These are phyloP conservation scores for Floccularia luteovirens DNA, from an alignment of 768 basidiomycete species.

Conservation along the genomic window DNA sequence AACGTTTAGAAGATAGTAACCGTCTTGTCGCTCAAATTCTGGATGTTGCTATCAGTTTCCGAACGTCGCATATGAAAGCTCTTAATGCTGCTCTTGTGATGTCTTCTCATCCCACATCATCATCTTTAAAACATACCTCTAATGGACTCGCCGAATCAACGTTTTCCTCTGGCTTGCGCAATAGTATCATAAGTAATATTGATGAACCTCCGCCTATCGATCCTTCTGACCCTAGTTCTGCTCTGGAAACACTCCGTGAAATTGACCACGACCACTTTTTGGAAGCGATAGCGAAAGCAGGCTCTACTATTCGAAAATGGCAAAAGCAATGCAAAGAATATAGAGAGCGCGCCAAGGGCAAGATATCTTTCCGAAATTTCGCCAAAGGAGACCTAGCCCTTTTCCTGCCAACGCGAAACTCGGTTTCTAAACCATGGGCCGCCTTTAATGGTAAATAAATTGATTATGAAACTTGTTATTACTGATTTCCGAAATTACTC, in stretches of 20 bases:
- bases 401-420: constrained; percentile 93
- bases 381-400: constrained; percentile 91
- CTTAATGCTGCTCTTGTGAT: constrained; percentile 54
- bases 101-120: constrained; percentile 41
- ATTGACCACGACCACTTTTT: constrained; percentile 85
- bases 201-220: constrained; percentile 73
- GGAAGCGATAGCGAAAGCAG: constrained; percentile 74
- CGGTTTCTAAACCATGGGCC: constrained; percentile 92
- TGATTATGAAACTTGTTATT: constrained; percentile 2
- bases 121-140: constrained; percentile 32
- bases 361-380: constrained; percentile 95
- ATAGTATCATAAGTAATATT: constrained; percentile 36
- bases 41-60: constrained; percentile 72
- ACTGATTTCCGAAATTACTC: constrained; percentile 26
- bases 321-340: constrained; percentile 97
- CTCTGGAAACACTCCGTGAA: constrained; percentile 59
- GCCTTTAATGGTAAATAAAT: constrained; percentile 89
- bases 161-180: constrained; percentile 42
- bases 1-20: constrained; percentile 54
- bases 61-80: constrained; percentile 70
- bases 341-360: constrained; percentile 90
- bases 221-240: constrained; percentile 63
- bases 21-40: constrained; percentile 77
- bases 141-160: constrained; percentile 40
- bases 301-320: constrained; percentile 91